Evolutionary conservation across 1,284 basidiomycete species (phyloP), one percentile per base, ranked within the genome.

Genomic region (Lentinus polychrous): DNA sequence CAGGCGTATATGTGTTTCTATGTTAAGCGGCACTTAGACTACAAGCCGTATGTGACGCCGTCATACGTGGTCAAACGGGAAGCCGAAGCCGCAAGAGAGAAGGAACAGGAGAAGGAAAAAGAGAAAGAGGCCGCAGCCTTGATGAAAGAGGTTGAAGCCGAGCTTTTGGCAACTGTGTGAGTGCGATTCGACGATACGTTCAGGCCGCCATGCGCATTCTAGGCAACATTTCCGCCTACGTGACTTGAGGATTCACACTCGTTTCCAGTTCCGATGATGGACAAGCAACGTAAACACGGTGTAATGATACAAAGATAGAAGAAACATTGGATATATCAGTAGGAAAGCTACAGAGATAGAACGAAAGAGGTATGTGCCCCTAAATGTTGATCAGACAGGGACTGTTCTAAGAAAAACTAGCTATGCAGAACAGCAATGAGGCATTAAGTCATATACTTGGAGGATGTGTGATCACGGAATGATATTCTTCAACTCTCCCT

Each of bases 1-100:
- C 73, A 78, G 49, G 86, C 86, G 8, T 94, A 94, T 65, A 94
- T 94, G 91, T 89, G 90, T 54, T 93, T 94, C 71, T 94, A 94
- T 62, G 87, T 91, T 51, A 93, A 93, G 63, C 79, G 86, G 7
- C 81, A 88, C 52, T 71, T 94, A 41, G 87, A 92, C 53, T 94
- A 93, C 66, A 83, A 81, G 61, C 81, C 81, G 0, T 66, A 80
- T 58, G 74, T 71, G 56, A 79, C 73, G 31, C 86, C 84, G 3
- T 78, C 80, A 0, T 91, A 91, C 58, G 76, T 86, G 0, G 73
- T 83, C 46, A 75, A 78, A 40, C 76, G 86, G 53, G 79, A 86
- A 58, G 76, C 72, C 14, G 83, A 86, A 58, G 79, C 78, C 3
- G 75, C 78, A 2, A 74, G 77, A 53, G 83, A 87, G 63, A 79